Evolutionary conservation across 148 eudicot species (phyloP).

Genomic region (Beta vulgaris): DNA sequence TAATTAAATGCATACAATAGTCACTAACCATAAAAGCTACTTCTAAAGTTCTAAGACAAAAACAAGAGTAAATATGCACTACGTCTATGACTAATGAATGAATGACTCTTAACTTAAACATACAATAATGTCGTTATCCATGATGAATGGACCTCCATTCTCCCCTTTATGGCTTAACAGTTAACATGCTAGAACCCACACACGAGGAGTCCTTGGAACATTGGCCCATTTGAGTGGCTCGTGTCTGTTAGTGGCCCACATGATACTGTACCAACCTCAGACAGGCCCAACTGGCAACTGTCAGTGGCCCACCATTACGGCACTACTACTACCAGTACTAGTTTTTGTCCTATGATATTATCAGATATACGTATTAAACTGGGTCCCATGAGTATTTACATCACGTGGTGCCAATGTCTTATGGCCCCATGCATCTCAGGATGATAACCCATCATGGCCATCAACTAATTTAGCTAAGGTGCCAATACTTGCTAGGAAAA

Average conservation of each 20-base stretch:
- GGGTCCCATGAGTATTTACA: not conserved
- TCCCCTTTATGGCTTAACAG: not conserved
- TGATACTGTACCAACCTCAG: not conserved
- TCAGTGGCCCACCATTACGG: constrained; percentile 5
- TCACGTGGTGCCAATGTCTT: not conserved
- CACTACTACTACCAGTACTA: not conserved
- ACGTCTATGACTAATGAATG: too few relatives aligned
- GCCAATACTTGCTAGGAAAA: not conserved
- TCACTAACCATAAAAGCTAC: too few relatives aligned
- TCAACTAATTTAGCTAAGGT: too few relatives aligned
- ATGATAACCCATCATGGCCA: not conserved
- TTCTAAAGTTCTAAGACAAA: too few relatives aligned
- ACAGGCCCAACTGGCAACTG: constrained; percentile 9
- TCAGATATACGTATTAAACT: not conserved
- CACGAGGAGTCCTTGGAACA: not conserved
- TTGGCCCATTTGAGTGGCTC: not conserved
- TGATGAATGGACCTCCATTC: not conserved
- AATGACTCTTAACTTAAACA: too few relatives aligned
- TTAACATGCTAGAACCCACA: not conserved
- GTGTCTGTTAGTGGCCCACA: not conserved
- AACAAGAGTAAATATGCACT: too few relatives aligned
- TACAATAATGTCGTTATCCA: not conserved
- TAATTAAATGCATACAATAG: too few relatives aligned
- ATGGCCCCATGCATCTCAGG: not conserved
- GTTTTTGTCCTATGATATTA: not conserved